Evolutionary conservation across 306 rosid species (phyloP).

Genomic region (Cucurbita moschata): DNA sequence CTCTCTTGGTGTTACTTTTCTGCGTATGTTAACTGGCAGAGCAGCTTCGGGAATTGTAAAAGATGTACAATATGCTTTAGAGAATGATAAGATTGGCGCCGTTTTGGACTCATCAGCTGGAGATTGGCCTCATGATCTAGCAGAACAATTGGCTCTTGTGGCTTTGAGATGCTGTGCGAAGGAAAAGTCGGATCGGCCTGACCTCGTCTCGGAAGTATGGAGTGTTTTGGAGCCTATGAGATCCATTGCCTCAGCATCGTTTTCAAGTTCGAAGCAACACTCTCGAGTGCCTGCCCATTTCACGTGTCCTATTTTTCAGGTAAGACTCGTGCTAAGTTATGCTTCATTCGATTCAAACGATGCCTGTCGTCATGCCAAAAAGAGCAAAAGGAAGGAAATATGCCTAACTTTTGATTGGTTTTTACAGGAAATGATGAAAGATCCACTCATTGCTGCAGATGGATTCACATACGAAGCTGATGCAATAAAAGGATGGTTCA

Average conservation of each 20-base stretch:
- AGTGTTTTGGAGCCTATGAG: constrained; percentile 54
- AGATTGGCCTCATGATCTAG: constrained; percentile 71
- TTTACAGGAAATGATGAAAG: constrained; percentile 76
- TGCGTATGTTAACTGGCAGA: constrained; percentile 56
- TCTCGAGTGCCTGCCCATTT: constrained; percentile 71
- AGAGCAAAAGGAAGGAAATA: not conserved
- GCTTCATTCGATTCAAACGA: not conserved
- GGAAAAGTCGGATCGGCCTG: constrained; percentile 35
- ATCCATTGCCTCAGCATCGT: constrained; percentile 25
- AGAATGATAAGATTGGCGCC: constrained; percentile 32
- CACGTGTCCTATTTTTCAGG: constrained; percentile 92
- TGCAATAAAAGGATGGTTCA: constrained; percentile 79
- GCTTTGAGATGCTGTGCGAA: constrained; percentile 66
- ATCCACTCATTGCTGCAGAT: constrained; percentile 92
- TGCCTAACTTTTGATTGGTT: constrained; percentile 7
- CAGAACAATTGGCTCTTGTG: constrained; percentile 45
- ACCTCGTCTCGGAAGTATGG: constrained; percentile 54
- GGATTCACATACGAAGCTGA: constrained; percentile 90
- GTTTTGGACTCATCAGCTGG: constrained; percentile 81
- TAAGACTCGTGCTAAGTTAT: constrained; percentile 10
- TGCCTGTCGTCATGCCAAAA: not conserved
- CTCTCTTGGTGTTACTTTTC: constrained; percentile 61
- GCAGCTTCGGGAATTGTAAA: constrained; percentile 39
- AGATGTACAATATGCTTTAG: constrained; percentile 58
- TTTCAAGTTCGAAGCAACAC: constrained; percentile 42